Evolutionary conservation across 495 filamentous ascomycete genomes (phyloP), one percentile per base, ranked within the genome.

Genomic region (Saxispiralis lemnorum): DNA sequence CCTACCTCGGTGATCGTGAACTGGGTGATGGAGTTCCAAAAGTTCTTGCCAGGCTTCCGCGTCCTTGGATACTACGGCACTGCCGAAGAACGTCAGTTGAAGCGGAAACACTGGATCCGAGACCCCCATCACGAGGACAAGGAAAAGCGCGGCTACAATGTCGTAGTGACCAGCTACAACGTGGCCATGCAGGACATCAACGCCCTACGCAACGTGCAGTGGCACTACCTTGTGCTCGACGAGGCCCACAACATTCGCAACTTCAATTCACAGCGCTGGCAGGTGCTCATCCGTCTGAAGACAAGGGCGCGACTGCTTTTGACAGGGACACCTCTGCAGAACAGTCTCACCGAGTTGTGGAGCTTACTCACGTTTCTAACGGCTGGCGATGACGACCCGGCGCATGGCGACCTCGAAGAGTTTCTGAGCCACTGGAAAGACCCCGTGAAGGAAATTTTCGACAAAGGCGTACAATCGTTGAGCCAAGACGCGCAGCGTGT

Each of bases 21-120:
- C 58, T 99, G 92, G 92, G 92, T 96, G 58, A 95, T 94, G 79
- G 92, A 99, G 60, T 99, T 99, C 69, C 96, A 96, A 56, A 96
- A 96, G 60, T 99, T 86, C 78, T 86, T 84, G 39, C 92, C 92
- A 11, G 92, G 92, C 1, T 99, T 99, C 70, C 96, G 94, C 57
- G 87, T 96, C 46, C 75, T 96, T 49, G 87, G 86, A 1, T 99
- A 99, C 65, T 96, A 96, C 57, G 92, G 92, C 12, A 81, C 74
- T 33, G 76, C 81, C 53, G 89, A 96, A 47, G 88, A 96, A 64
- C 79, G 92, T 15, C 83, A 81, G 58, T 69, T 75, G 52, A 94
- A 94, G 62, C 78, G 92, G 34, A 74, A 78, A 52, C 87, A 88
- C 16, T 96, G 92, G 89, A 79, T 70, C 47, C 78, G 89, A 49